Percentiles rank a stretch among this genome's conserved stretches.
Evolutionary conservation across 2,329 filamentous ascomycete genomes (phyloP).

Genomic region (Rhynchosporium graminicola): DNA sequence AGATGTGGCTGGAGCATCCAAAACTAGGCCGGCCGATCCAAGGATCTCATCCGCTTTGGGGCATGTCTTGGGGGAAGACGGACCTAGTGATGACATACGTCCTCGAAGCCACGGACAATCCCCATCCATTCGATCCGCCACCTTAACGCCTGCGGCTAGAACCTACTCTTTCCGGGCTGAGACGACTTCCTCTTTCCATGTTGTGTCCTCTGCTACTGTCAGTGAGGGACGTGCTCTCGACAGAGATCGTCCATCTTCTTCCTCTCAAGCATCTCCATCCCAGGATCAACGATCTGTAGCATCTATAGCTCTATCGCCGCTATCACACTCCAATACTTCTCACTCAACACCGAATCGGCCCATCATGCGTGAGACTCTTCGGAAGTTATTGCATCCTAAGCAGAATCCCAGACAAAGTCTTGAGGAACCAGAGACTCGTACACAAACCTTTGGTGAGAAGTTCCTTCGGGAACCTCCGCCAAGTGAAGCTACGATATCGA

Average conservation of each 20-base stretch:
- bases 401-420: no score
- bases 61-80: conserved; percentile 24
- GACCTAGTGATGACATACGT: conserved; percentile 27
- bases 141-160: not conserved
- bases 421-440: not conserved
- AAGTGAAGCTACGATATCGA: not conserved
- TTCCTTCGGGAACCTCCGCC: conserved; percentile 12
- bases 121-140: conserved; percentile 15
- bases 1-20: not conserved
- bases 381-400: not conserved
- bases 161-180: conserved; percentile 22
- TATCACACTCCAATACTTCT: conserved; percentile 14
- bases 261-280: conserved; percentile 6
- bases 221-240: conserved; percentile 10
- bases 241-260: conserved; percentile 16
- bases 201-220: conserved; percentile 17
- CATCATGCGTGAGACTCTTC: conserved; percentile 15
- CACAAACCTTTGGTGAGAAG: conserved; percentile 12
- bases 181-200: conserved; percentile 10
- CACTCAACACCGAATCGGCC: conserved; percentile 10
- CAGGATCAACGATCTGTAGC: conserved; percentile 14
- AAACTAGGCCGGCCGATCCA: conserved; percentile 11
- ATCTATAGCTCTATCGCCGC: conserved; percentile 20
- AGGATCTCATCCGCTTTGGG: conserved; percentile 21
- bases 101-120: conserved; percentile 12